phyloP scores from a whole-genome alignment of 228 moss, liverwort and hornwort genomes.

The Sphagnum magellanicum region DNA sequence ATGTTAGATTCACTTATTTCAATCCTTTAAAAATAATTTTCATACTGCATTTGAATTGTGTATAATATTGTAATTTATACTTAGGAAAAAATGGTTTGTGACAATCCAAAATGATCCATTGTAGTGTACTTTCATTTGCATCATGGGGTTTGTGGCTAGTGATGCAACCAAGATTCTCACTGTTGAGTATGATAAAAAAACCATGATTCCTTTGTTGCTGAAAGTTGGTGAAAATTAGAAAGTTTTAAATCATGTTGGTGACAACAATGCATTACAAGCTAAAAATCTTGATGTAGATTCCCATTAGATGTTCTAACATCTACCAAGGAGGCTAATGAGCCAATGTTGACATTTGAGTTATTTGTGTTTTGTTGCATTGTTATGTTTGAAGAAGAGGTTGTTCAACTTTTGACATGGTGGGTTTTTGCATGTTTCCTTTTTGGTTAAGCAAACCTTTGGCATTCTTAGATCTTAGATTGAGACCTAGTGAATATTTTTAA shows the following conservation, averaged over 20 bases:
- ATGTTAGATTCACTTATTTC: too few species aligned
- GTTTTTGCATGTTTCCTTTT: background rate
- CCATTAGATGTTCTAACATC: background rate
- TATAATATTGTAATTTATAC: too few species aligned
- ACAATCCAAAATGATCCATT: too few species aligned
- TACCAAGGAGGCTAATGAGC: background rate
- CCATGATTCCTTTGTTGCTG: background rate
- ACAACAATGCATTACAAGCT: background rate
- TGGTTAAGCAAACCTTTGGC: background rate
- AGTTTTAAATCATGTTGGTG: background rate
- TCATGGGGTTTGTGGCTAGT: background rate
- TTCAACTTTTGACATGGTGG: background rate
- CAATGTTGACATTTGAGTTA: background rate
- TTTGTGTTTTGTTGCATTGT: background rate
- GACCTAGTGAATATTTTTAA: background rate
- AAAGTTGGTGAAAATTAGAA: background rate
- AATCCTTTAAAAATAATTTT: too few species aligned
- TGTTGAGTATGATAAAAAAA: background rate
- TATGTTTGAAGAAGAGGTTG: background rate
- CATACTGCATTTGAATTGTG: too few species aligned
- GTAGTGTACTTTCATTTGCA: background rate
- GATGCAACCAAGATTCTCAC: background rate
- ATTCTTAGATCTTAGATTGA: background rate
- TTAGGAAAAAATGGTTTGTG: too few species aligned
- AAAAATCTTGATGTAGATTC: background rate